Percentiles rank a stretch among this genome's conserved stretches.
phyloP scores from a whole-genome alignment of 2,329 filamentous ascomycete species.

The Berkeleyomyces rouxiae region DNA sequence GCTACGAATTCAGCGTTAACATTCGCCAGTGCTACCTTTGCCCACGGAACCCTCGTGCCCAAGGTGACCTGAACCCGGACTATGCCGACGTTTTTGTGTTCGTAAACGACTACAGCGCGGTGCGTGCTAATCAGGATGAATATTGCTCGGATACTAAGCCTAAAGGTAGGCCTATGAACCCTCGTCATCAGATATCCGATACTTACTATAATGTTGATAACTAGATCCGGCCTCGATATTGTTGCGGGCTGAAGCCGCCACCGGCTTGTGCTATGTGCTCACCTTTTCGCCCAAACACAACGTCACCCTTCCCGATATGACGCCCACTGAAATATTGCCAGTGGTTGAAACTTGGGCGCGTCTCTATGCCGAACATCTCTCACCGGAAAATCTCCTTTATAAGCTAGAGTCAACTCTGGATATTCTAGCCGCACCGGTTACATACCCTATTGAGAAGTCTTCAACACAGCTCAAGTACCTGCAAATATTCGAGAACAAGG shows the following conservation, averaged over 20 bases:
- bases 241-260: slow-evolving; percentile 70
- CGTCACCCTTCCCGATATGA: slow-evolving; percentile 81
- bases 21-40: slow-evolving; percentile 72
- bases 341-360: slow-evolving; percentile 83
- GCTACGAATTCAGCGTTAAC: slow-evolving; percentile 12
- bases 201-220: background rate
- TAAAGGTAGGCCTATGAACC: slow-evolving; percentile 19
- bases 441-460: slow-evolving; percentile 22
- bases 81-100: slow-evolving; percentile 86
- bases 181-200: background rate
- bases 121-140: slow-evolving; percentile 79
- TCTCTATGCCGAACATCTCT: slow-evolving; percentile 70
- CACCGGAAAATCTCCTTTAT: slow-evolving; percentile 49
- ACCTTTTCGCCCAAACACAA: slow-evolving; percentile 88
- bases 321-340: slow-evolving; percentile 56
- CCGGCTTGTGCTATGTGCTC: slow-evolving; percentile 90
- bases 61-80: slow-evolving; percentile 70
- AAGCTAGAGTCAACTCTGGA: slow-evolving; percentile 24
- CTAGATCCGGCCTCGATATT: slow-evolving; percentile 57
- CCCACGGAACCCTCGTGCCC: slow-evolving; percentile 74
- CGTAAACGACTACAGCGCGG: slow-evolving; percentile 93
- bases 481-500: slow-evolving; percentile 99
- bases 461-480: slow-evolving; percentile 48
- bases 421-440: slow-evolving; percentile 25
- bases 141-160: slow-evolving; percentile 37